Conservation (phyloP, 1,139 yeast species). For the Suhomyces choctaworum region DNA sequence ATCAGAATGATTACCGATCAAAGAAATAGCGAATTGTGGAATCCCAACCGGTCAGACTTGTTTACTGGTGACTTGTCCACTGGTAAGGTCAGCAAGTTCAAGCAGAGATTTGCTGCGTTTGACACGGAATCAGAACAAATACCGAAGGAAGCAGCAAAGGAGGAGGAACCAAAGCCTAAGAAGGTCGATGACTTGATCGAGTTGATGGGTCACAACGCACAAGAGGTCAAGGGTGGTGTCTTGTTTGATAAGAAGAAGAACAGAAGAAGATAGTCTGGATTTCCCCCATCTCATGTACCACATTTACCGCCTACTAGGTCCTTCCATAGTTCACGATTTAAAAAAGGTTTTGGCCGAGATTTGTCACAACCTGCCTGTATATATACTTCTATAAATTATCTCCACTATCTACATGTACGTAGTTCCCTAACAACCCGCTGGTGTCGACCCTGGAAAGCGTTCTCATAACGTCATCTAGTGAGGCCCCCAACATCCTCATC, state of each 20-base stretch:
- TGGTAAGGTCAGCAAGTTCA: constrained; percentile 84
- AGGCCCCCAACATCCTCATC: constrained; percentile 32
- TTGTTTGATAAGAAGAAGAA: constrained; percentile 53
- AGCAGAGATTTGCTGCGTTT: constrained; percentile 67
- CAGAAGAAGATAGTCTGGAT: constrained; percentile 27
- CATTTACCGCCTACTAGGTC: not conserved
- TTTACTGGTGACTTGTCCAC: constrained; percentile 76
- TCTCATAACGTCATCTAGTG: constrained; percentile 23
- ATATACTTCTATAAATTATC: constrained; percentile 12
- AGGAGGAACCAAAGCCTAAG: constrained; percentile 17
- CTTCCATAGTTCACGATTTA: not conserved
- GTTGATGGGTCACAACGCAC: constrained; percentile 61
- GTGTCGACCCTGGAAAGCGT: constrained; percentile 3
- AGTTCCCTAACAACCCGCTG: not conserved
- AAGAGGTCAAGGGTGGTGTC: constrained; percentile 66
- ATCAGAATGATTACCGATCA: constrained; percentile 85
- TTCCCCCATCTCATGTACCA: not conserved
- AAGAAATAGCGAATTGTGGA: constrained; percentile 84
- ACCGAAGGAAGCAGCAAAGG: constrained; percentile 12
- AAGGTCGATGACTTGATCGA: constrained; percentile 54
- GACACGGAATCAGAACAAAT: constrained; percentile 29
- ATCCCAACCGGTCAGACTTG: constrained; percentile 78
- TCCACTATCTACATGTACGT: constrained; percentile 10
- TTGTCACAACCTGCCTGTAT: constrained; percentile 2
- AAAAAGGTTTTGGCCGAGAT: too few relatives aligned